Conservation (phyloP, 2,329 filamentous ascomycete species). For the Aspergillus fumigatiaffinis region DNA sequence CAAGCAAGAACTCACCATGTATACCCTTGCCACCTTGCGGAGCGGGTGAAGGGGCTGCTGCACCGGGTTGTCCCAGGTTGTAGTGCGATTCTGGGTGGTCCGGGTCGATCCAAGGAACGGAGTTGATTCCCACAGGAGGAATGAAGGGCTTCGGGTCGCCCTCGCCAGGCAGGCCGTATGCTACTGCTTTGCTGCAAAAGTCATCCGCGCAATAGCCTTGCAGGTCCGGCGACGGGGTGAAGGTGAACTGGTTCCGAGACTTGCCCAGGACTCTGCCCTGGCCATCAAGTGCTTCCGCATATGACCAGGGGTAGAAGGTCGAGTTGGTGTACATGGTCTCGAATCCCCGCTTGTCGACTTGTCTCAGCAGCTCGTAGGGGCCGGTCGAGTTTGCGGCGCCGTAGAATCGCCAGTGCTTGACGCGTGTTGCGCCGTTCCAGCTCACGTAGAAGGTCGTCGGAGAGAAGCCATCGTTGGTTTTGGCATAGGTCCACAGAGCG, state of each 20-base stretch:
- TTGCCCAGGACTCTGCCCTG: conserved; percentile 30
- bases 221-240: conserved; percentile 34
- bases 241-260: conserved; percentile 33
- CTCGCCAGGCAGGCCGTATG: conserved; percentile 29
- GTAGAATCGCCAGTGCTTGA: conserved; percentile 35
- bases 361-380: conserved; percentile 27
- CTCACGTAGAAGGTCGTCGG: conserved; percentile 35
- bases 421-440: conserved; percentile 41
- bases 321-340: conserved; percentile 34
- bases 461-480: conserved; percentile 20
- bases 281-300: conserved; percentile 34
- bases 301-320: conserved; percentile 29
- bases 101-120: conserved; percentile 31
- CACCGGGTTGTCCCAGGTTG: conserved; percentile 11
- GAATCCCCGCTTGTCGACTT: conserved; percentile 34
- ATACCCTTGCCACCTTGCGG: neutral
- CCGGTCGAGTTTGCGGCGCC: conserved; percentile 28
- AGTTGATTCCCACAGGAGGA: conserved; percentile 29
- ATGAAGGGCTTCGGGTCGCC: conserved; percentile 21
- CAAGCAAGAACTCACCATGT: conserved; percentile 7
- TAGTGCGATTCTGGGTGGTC: conserved; percentile 20
- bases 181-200: conserved; percentile 25
- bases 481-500: conserved; percentile 38
- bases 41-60: conserved; percentile 4
- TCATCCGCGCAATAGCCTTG: conserved; percentile 28